Evolutionary conservation across 176 grass and related monocot genomes (phyloP).

Genomic region (Avena insularis): DNA sequence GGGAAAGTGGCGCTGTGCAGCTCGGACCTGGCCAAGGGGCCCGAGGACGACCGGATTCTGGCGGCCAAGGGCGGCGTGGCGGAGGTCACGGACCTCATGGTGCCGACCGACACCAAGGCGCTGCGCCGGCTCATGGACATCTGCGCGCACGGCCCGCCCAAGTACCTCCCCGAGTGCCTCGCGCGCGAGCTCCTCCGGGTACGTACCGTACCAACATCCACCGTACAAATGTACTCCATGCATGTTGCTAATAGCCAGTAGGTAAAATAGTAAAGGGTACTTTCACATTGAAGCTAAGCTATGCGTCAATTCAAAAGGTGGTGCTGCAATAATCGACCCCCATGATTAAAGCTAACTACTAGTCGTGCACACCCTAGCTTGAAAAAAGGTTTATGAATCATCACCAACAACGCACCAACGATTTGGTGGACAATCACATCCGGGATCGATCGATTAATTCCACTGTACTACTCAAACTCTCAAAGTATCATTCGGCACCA

Average conservation of each 20-base stretch:
- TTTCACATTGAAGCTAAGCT: background rate
- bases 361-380: background rate
- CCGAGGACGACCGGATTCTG: conserved; percentile 66
- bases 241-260: background rate
- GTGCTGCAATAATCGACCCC: background rate
- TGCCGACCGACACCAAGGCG: conserved; percentile 48
- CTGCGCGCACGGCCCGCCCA: conserved; percentile 55
- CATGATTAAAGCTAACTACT: background rate
- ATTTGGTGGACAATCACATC: conserved; percentile 45
- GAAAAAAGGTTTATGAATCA: background rate
- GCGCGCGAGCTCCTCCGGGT: conserved; percentile 67
- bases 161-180: conserved; percentile 78
- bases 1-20: conserved; percentile 71
- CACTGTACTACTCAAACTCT: background rate
- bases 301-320: background rate
- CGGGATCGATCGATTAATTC: background rate
- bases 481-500: background rate
- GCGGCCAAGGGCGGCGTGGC: conserved; percentile 60
- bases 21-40: conserved; percentile 68
- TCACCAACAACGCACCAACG: background rate
- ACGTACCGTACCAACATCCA: background rate
- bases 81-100: conserved; percentile 58
- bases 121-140: conserved; percentile 59
- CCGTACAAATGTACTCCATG: background rate
- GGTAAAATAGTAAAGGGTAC: background rate